A percentile compares a stretch with the other conserved stretches of the same genome.
These are phyloP conservation scores for Stagonosporopsis rhizophila DNA, from an alignment of 2,329 filamentous ascomycete species.

Conservation along the genomic window DNA sequence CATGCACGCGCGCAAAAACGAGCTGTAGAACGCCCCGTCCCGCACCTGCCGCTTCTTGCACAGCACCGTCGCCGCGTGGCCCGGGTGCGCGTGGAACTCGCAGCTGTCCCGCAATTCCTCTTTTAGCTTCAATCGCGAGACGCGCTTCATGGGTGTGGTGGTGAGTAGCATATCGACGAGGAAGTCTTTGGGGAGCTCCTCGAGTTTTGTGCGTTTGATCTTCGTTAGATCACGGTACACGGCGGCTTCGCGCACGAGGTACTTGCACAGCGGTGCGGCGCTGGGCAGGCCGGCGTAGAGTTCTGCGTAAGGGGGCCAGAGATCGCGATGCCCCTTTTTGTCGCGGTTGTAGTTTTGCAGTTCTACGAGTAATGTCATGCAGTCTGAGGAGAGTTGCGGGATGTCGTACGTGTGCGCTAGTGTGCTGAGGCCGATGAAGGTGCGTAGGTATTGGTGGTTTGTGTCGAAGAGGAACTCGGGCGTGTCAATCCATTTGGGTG, in stretches of 20 bases:
- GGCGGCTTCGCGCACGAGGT: conserved; percentile 17
- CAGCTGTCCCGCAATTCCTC: conserved; percentile 18
- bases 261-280: conserved; percentile 10
- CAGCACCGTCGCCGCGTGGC: neutral
- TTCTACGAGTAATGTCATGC: conserved; percentile 18
- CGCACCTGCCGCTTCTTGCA: conserved; percentile 14
- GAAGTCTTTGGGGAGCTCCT: conserved; percentile 18
- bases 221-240: conserved; percentile 16
- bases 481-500: conserved; percentile 13
- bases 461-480: conserved; percentile 19
- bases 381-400: conserved; percentile 16
- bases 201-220: conserved; percentile 12
- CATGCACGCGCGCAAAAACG: conserved; percentile 18
- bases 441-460: conserved; percentile 17
- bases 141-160: conserved; percentile 14
- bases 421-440: conserved; percentile 23
- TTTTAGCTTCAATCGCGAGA: conserved; percentile 11
- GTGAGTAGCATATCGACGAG: conserved; percentile 21
- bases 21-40: conserved; percentile 17
- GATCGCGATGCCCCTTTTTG: conserved; percentile 8
- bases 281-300: conserved; percentile 12
- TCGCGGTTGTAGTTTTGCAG: conserved; percentile 21
- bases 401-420: conserved; percentile 23
- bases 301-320: conserved; percentile 12
- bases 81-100: conserved; percentile 18